Conservation (phyloP, 1,284 basidiomycete species). For the Cronartium quercuum region DNA sequence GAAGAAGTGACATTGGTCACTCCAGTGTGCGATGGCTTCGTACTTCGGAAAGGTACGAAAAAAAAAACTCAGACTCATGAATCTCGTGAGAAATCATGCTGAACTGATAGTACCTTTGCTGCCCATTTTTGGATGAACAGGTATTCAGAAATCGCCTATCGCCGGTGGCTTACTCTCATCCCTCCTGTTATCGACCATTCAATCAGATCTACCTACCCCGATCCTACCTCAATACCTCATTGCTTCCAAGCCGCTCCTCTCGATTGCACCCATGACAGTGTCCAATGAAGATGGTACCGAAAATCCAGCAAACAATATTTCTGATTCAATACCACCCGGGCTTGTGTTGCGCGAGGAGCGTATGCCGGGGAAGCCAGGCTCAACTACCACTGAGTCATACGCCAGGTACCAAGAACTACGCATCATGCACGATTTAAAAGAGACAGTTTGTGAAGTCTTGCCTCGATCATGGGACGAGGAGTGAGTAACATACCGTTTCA, state of each 20-base stretch:
- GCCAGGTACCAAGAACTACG: slow-evolving; percentile 70
- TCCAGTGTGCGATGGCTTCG: slow-evolving; percentile 95
- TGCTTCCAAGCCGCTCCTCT: background rate
- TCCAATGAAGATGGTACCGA: background rate
- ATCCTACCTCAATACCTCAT: slow-evolving; percentile 27
- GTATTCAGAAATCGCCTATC: slow-evolving; percentile 46
- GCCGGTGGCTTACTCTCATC: slow-evolving; percentile 45
- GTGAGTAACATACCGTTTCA: slow-evolving; percentile 52
- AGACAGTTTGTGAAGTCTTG: slow-evolving; percentile 74
- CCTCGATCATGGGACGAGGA: slow-evolving; percentile 83
- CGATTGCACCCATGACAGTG: background rate
- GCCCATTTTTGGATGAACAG: slow-evolving; percentile 34
- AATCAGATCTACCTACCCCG: slow-evolving; percentile 7
- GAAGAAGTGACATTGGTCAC: slow-evolving; percentile 81
- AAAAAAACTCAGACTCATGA: background rate
- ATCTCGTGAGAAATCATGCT: background rate
- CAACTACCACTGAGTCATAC: slow-evolving; percentile 70
- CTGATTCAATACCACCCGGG: slow-evolving; percentile 11
- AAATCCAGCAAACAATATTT: background rate
- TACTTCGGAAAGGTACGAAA: slow-evolving; percentile 90
- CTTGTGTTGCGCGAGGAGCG: slow-evolving; percentile 65
- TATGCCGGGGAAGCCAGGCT: slow-evolving; percentile 48
- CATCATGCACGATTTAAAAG: slow-evolving; percentile 90
- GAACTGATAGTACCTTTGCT: background rate
- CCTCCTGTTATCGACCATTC: slow-evolving; percentile 41